Evolutionary conservation across 495 filamentous ascomycete species (phyloP), one percentile per base, ranked within the genome.

Genomic region (Chaetomium cochliodes): DNA sequence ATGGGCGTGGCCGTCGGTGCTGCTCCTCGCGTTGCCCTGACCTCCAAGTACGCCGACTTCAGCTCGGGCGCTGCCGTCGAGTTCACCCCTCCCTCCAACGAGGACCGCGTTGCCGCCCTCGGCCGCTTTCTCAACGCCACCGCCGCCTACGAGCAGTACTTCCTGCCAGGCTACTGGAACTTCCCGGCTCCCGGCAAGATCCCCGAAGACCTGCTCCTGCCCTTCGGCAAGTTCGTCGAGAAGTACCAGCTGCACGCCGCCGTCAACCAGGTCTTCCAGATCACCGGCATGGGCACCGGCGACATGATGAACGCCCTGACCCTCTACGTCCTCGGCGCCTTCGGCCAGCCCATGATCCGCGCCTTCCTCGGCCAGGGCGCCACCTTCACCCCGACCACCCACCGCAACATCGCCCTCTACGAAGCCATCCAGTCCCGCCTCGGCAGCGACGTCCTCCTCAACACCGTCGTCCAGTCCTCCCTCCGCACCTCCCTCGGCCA

Each of bases 141-240:
- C 33, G 67, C 70, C 54, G 70, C 69, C 23, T 81, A 73, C 67
- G 75, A 78, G 58, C 57, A 74, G 25, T 69, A 76, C 61, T 42
- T 78, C 23, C 68, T 74, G 3, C 78, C 79, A 0, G 75, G 76
- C 16, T 80, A 77, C 64, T 75, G 67, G 69, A 74, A 80, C 58
- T 80, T 79, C 61, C 77, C 78, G 4, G 66, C 71, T 3, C 65
- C 69, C 18, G 58, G 60, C 62, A 23, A 70, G n/a, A 71, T 84
- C 47, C 82, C 81, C 15, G 75, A 68, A 4, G 80, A 82, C 30
- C 72, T 84, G 18, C 76, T 84, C 15, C 69, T 81, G 20, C 76
- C 79, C 2, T 84, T 79, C 62, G 72, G 72, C 13, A 66, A 83
- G 23, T 82, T 84, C 60, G 68, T 79, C 23, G 73, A 62, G 37